Evolutionary conservation across 805 yeast genomes (phyloP), one percentile per base, ranked within the genome.

Genomic region (Wickerhamomyces hampshirensis): DNA sequence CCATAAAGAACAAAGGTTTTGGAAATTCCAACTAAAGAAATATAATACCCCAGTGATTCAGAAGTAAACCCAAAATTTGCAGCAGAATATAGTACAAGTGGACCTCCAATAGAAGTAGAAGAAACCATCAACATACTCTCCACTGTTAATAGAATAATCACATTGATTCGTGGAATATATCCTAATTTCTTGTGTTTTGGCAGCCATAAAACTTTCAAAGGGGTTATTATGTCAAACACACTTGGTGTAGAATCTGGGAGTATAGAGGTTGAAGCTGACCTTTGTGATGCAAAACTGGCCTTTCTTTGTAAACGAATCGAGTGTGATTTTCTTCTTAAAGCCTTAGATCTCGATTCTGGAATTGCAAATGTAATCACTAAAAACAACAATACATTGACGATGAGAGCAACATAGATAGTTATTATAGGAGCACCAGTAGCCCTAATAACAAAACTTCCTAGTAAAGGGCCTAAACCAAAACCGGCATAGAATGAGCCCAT

Each of bases 261-360:
- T 5, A 37, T 8, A 8, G 24, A 21, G 8, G 19, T 13, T 5
- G 31, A 16, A 5, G 24, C 30, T 1, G 45, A 37, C 23, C 35
- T 42, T 8, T 66, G 60, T 1, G 64, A 56, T 2, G 45, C 48
- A 21, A 58, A 48, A 34, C 63, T 58, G 11, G 55, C 59, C 33
- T 49, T 53, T 28, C 63, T 47, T 23, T 43, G 40, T 15, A 45
- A 48, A 38, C 54, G 58, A n/a, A 41, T 46, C 1, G 68, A 54
- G 39, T 81, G 68, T 0, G 86, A 72, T 51, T 71, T 72, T 27
- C 55, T 52, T 48, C 78, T 65, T 4, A 84, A 73, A 34, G 67
- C 65, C 23, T 55, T 49, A 12, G 84, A 74, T 44, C 91, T 66
- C 6, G 88, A 77, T 53, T 84, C 94, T 2, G 78, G 77, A 12